Base-by-base conservation (phyloP, 768 basidiomycete species). In the Kwoniella sp. region DNA sequence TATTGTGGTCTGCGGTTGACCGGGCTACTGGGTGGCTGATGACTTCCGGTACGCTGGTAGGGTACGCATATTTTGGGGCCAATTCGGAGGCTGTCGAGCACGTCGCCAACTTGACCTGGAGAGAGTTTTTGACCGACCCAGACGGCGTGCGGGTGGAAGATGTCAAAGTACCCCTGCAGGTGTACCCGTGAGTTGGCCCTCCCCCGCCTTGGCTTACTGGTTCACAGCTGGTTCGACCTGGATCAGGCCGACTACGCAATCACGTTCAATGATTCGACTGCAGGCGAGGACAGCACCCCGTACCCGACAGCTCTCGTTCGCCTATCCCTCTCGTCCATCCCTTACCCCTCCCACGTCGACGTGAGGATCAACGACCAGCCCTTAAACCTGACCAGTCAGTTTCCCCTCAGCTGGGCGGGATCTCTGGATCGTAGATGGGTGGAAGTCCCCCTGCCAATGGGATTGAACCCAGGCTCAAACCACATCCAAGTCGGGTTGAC, bases 371-470 rank as follows among this genome's bases (percentile, higher is more conserved):
- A 67, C 38, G 46, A n/a, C 14, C 6, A 44, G 0, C 17, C 33
- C 15, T 31, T 61, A 5, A 46, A 64, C 29, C 42, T 73, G 5
- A 46, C 56, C 2, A 8, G 20, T 6, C 53, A 36, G 2, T 68
- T 64, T 49, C 54, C 56, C 4, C 14, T 32, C 0, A 47, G 28
- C 2, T 68, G 65, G 53, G 45, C 26, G 3, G 71, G 71, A 2
- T 59, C 66, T 2, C 47, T 55, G 33, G 71, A 73, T 45, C 41
- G 71, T 10, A 45, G 69, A 48, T 73, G 71, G 71, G 36, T 73
- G 10, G 69, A 67, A 27, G 33, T 70, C 1, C 33, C 37, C 0
- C 41, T 73, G 1, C 39, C 43, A 1, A 1, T 48, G 7, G 67
- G 67, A 3, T n/a, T 72, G 28, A 23, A 33, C 7, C 4, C 8